These are phyloP conservation scores for Rhexocercosporidium sp. DNA, from an alignment of 2,329 filamentous ascomycete genomes.

Conservation along the genomic window DNA sequence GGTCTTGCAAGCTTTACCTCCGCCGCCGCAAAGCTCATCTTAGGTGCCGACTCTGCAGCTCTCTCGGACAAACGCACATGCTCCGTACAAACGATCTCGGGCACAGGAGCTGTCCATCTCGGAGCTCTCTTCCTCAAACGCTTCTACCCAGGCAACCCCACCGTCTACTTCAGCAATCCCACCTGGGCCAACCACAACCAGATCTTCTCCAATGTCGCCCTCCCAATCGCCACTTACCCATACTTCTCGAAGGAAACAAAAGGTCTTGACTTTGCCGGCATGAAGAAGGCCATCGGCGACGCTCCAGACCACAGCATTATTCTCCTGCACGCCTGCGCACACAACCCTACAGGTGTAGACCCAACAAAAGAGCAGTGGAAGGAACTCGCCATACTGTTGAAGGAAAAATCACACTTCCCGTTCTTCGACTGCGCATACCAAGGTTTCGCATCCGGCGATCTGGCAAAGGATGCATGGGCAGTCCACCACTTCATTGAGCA, in stretches of 20 bases:
- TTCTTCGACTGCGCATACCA: slow-evolving; percentile 99
- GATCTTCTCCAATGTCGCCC: slow-evolving; percentile 90
- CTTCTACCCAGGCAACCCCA: slow-evolving; percentile 80
- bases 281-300: slow-evolving; percentile 71
- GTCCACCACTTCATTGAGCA: slow-evolving; percentile 93
- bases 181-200: slow-evolving; percentile 99
- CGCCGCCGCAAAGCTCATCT: slow-evolving; percentile 88
- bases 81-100: slow-evolving; percentile 93
- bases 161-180: slow-evolving; percentile 89
- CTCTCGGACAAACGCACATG: slow-evolving; percentile 80
- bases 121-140: slow-evolving; percentile 92
- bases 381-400: slow-evolving; percentile 80
- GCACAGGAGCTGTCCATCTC: slow-evolving; percentile 92
- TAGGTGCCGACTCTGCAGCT: slow-evolving; percentile 80
- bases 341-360: slow-evolving; percentile 98
- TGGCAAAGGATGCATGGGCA: slow-evolving; percentile 85
- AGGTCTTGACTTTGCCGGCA: slow-evolving; percentile 89
- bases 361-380: slow-evolving; percentile 94
- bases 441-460: slow-evolving; percentile 92
- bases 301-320: slow-evolving; percentile 85
- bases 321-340: slow-evolving; percentile 91
- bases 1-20: slow-evolving; percentile 84
- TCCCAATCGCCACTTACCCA: slow-evolving; percentile 82
- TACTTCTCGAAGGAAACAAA: slow-evolving; percentile 92
- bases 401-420: slow-evolving; percentile 83